These are phyloP conservation scores for Aspergillus sp. DNA, from an alignment of 2,329 filamentous ascomycete genomes.

Conservation along the genomic window DNA sequence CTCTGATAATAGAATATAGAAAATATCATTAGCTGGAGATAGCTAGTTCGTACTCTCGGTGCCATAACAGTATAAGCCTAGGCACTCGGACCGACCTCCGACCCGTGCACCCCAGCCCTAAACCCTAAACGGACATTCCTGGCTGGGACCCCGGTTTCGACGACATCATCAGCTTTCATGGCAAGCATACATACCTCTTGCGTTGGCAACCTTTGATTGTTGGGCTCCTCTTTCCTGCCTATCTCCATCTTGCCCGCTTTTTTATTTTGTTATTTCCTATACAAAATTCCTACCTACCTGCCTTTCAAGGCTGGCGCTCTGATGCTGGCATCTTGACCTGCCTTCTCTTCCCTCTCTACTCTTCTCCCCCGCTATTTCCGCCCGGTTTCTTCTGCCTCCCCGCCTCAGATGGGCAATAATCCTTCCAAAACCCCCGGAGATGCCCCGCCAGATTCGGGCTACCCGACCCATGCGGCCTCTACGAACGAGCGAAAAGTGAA, in stretches of 20 bases:
- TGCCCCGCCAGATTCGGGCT: constrained; percentile 19
- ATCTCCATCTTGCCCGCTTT: neutral
- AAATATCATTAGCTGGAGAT: too few species aligned
- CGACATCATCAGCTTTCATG: too few species aligned
- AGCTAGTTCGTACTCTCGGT: too few species aligned
- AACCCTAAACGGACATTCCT: neutral
- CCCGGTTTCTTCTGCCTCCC: constrained; percentile 3
- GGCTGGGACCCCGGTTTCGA: too few species aligned
- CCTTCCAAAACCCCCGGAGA: constrained; percentile 40
- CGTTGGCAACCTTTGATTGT: too few species aligned
- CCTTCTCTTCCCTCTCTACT: constrained; percentile 6
- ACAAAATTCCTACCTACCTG: constrained; percentile 3
- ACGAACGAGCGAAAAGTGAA: constrained; percentile 33
- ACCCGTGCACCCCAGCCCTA: neutral
- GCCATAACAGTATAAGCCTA: too few species aligned
- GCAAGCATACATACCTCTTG: too few species aligned
- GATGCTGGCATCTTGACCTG: constrained; percentile 19
- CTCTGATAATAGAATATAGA: too few species aligned
- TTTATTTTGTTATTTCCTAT: too few species aligned
- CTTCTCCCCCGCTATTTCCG: constrained; percentile 4
- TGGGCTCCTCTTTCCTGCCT: neutral
- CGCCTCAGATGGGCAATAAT: constrained; percentile 44
- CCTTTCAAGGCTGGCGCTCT: constrained; percentile 11
- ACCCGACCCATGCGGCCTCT: constrained; percentile 18
- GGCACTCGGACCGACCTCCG: neutral